These are phyloP conservation scores for Aspergillus vadensis DNA, from an alignment of 2,329 filamentous ascomycete species.

Conservation along the genomic window DNA sequence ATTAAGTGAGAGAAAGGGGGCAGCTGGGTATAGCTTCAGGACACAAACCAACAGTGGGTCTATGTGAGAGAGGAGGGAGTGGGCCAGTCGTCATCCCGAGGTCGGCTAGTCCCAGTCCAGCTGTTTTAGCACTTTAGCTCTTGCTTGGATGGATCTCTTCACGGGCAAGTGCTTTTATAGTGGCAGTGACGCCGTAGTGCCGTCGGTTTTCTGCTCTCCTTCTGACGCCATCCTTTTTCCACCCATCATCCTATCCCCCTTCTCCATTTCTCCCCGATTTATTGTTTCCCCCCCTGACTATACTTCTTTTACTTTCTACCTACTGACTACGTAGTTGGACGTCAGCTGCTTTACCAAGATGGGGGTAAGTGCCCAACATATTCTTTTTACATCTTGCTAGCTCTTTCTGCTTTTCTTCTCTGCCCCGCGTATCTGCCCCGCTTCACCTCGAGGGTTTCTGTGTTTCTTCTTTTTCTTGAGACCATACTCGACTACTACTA, in stretches of 20 bases:
- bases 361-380: not conserved
- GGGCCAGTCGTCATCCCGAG: not conserved
- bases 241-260: not conserved
- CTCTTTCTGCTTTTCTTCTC: not conserved
- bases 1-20: too few relatives aligned
- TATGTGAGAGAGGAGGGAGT: not conserved
- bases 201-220: not conserved
- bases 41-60: not conserved
- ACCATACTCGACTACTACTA: not conserved
- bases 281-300: not conserved
- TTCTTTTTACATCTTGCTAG: not conserved
- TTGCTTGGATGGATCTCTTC: not conserved
- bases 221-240: not conserved
- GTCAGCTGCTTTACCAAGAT: not conserved
- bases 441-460: not conserved
- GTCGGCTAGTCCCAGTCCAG: not conserved
- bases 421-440: constrained; percentile 14
- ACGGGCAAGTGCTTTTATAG: not conserved
- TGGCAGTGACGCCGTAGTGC: not conserved
- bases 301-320: not conserved
- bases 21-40: too few relatives aligned
- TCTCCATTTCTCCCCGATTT: not conserved
- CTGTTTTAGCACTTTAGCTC: not conserved
- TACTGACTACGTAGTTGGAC: not conserved
- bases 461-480: not conserved